These are phyloP conservation scores for Trichoderma sp. DNA, from an alignment of 2,329 filamentous ascomycete genomes.

Conservation along the genomic window DNA sequence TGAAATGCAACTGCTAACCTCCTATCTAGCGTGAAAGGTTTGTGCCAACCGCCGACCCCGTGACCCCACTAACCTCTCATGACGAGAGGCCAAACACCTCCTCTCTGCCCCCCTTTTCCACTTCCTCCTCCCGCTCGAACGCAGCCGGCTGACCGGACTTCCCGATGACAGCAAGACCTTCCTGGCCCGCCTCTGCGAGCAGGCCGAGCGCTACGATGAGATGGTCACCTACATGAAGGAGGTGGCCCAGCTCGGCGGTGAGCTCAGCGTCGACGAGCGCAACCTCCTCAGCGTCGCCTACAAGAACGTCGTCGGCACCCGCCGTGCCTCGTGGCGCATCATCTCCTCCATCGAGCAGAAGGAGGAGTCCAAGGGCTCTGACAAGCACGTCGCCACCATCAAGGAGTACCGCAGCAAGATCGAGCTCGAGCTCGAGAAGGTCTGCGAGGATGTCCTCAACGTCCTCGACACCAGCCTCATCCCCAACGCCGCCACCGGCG, in stretches of 20 bases:
- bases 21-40: conserved; percentile 69
- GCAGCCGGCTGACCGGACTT: conserved; percentile 26
- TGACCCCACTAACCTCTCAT: conserved; percentile 29
- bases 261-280: conserved; percentile 93
- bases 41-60: conserved; percentile 36
- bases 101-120: conserved; percentile 4
- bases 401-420: conserved; percentile 98
- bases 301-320: conserved; percentile 99
- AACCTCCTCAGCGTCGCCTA: conserved; percentile 98
- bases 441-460: conserved; percentile 96
- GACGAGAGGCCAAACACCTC: conserved; percentile 22
- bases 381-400: conserved; percentile 92
- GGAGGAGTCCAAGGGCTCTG: conserved; percentile 97
- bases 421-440: conserved; percentile 93
- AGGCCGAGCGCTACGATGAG: conserved; percentile 99
- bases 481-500: conserved; percentile 91
- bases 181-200: conserved; percentile 99
- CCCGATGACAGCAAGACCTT: conserved; percentile 83
- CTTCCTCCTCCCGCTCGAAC: not conserved
- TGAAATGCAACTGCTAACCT: conserved; percentile 40
- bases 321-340: conserved; percentile 98
- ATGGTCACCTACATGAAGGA: conserved; percentile 99
- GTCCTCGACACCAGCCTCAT: conserved; percentile 93
- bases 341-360: conserved; percentile 99
- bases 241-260: conserved; percentile 84